Evolutionary conservation across 331 rosid genomes (phyloP), one percentile per base, ranked within the genome.

Genomic region (Malus hybrid): DNA sequence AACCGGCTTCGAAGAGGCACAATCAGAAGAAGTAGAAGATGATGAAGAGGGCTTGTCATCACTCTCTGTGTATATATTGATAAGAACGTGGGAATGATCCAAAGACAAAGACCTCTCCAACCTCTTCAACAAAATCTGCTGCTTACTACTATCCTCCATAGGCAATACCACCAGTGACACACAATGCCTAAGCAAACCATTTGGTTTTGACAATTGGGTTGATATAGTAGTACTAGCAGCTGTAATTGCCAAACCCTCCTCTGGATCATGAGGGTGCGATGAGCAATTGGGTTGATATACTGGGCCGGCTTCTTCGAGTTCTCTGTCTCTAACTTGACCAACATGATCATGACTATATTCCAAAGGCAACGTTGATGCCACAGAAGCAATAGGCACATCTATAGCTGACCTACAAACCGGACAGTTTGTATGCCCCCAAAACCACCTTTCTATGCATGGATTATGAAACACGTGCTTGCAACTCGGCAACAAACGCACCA

Each of bases 381-480:
- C 32, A 2, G 64, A 1, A 5, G 12, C 22, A 11, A 33, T 16
- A 19, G 79, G 39, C 7, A 67, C 72, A 46, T 24, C 60, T 27
- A 87, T 73, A 0, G 73, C 62, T 9, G 86, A 66, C 0, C 92
- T 91, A 44, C 90, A 90, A 34, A 84, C 7, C 0, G 95, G 90
- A 18, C 92, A 87, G 39, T 71, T 84, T 4, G 77, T 33, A 20
- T 86, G 90, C 5, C 50, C 61, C 54, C 15, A 3, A 76, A 90
- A 80, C 95, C 95, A 90, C 29, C 44, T 44, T 61, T 87, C 87
- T 15, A 87, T 71, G 76, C 95, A 90, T 1, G 74, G 63, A 16
- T 76, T 39, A 66, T 87, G 95, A 15, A 90, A 90, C 6, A 79
- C 79, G 28, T 90, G 95, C 4, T 55, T 42, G 33, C 95, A 90